These are phyloP conservation scores for Neolentinus lepideus DNA, from an alignment of 1,284 basidiomycete genomes.

Conservation along the genomic window DNA sequence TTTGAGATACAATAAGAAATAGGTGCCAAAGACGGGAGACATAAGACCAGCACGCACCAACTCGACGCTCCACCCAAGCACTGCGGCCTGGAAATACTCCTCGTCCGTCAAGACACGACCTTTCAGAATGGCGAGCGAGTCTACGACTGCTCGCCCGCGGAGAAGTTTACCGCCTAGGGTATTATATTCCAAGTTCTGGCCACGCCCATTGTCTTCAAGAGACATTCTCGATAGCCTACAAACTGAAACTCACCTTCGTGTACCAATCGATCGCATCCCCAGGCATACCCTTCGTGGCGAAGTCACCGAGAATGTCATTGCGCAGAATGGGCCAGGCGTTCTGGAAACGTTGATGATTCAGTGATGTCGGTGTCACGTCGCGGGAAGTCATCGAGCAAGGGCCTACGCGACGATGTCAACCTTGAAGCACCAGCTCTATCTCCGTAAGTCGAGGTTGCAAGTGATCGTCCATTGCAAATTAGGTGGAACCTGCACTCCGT, in stretches of 20 bases:
- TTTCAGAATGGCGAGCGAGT: constrained; percentile 87
- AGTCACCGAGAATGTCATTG: constrained; percentile 56
- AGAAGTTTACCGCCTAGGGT: constrained; percentile 96
- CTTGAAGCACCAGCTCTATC: too few relatives aligned
- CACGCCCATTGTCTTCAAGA: too few relatives aligned
- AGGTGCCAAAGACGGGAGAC: not conserved
- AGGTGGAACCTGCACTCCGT: too few relatives aligned
- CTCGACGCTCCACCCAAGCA: constrained; percentile 96
- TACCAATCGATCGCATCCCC: constrained; percentile 80
- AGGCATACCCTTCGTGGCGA: constrained; percentile 69
- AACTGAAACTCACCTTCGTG: constrained; percentile 43
- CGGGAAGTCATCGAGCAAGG: too few relatives aligned
- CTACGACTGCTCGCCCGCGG: constrained; percentile 91
- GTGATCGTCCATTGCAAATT: too few relatives aligned
- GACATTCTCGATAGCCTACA: too few relatives aligned
- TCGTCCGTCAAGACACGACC: constrained; percentile 62
- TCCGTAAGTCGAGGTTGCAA: too few relatives aligned
- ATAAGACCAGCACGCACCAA: constrained; percentile 48
- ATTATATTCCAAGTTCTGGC: constrained; percentile 90
- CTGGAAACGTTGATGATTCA: constrained; percentile 37
- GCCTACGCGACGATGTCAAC: too few relatives aligned
- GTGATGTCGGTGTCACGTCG: too few relatives aligned
- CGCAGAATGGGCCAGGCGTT: constrained; percentile 42
- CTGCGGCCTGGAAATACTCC: constrained; percentile 86
- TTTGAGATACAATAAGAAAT: not conserved